These are phyloP conservation scores for Cryphonectria nitschkei DNA, from an alignment of 2,329 filamentous ascomycete genomes.

Conservation along the genomic window DNA sequence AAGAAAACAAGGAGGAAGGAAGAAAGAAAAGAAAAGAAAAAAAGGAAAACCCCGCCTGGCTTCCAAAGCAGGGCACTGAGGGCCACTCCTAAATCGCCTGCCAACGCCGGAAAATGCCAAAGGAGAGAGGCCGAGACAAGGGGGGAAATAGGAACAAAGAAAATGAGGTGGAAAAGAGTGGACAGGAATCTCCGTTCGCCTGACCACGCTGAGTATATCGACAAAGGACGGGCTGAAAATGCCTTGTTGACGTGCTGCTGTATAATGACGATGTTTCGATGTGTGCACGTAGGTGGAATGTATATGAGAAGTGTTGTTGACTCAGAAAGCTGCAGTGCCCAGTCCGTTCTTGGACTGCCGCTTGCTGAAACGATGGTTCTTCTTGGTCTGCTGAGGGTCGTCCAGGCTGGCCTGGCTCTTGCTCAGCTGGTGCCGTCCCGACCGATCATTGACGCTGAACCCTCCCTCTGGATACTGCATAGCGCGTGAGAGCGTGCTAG, in stretches of 20 bases:
- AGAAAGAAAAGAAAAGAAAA: neutral
- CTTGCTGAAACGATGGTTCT: constrained; percentile 77
- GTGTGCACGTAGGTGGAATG: constrained; percentile 14
- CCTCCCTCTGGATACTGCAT: constrained; percentile 54
- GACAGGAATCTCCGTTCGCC: constrained; percentile 4
- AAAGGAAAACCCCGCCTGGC: neutral
- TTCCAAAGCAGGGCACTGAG: constrained; percentile 17
- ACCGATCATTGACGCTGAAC: constrained; percentile 54
- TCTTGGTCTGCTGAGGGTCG: constrained; percentile 53
- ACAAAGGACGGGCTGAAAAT: constrained; percentile 13
- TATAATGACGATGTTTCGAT: constrained; percentile 5
- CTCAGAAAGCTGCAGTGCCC: constrained; percentile 75
- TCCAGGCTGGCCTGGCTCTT: constrained; percentile 62
- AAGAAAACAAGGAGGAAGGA: neutral
- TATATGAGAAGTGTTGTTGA: neutral
- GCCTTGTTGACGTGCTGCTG: constrained; percentile 7
- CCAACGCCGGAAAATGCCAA: constrained; percentile 30
- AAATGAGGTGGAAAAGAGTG: too few relatives aligned
- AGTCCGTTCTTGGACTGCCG: constrained; percentile 94
- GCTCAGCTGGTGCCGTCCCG: constrained; percentile 60
- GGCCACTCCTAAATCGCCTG: constrained; percentile 23
- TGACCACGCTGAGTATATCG: constrained; percentile 9
- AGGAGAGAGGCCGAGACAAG: neutral
- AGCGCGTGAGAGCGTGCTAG: constrained; percentile 69
- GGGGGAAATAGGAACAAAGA: neutral